These are phyloP conservation scores for Coemansia sp. DNA, from an alignment of 192 early-diverging fungal species.

Conservation along the genomic window DNA sequence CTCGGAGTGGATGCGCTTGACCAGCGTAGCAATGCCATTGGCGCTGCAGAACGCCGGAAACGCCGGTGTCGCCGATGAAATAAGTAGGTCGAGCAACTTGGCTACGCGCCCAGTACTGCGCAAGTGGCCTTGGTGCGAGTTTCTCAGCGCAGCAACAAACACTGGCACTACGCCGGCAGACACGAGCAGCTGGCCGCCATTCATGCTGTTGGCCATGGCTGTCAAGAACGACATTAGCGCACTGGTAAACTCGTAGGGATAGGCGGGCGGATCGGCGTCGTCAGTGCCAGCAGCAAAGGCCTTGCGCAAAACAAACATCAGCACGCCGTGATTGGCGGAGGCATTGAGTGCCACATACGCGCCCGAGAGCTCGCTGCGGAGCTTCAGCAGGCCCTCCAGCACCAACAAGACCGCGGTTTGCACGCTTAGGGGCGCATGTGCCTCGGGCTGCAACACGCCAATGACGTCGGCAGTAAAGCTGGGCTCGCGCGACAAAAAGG, in stretches of 20 bases:
- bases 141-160: constrained; percentile 68
- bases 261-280: constrained; percentile 23
- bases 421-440: constrained; percentile 61
- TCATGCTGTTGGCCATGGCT: constrained; percentile 73
- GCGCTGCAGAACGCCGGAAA: constrained; percentile 80
- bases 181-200: constrained; percentile 86
- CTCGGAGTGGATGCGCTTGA: constrained; percentile 69
- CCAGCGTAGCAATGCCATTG: constrained; percentile 75
- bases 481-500: constrained; percentile 85
- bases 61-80: constrained; percentile 68
- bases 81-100: constrained; percentile 76
- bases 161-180: constrained; percentile 86
- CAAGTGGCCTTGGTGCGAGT: constrained; percentile 57
- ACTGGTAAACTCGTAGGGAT: constrained; percentile 72
- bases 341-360: constrained; percentile 86
- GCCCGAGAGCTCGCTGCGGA: constrained; percentile 71
- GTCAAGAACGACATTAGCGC: constrained; percentile 77
- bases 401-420: constrained; percentile 80
- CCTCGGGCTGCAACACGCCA: constrained; percentile 71
- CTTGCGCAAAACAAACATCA: constrained; percentile 79
- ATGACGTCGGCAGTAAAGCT: constrained; percentile 78
- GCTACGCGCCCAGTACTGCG: constrained; percentile 70
- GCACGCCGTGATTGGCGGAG: constrained; percentile 87
- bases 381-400: constrained; percentile 80
- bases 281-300: constrained; percentile 56